A percentile compares a stretch with the other conserved stretches of the same genome.
Evolutionary conservation across 2,329 filamentous ascomycete genomes (phyloP).

Genomic region (Anthostomella pinea): DNA sequence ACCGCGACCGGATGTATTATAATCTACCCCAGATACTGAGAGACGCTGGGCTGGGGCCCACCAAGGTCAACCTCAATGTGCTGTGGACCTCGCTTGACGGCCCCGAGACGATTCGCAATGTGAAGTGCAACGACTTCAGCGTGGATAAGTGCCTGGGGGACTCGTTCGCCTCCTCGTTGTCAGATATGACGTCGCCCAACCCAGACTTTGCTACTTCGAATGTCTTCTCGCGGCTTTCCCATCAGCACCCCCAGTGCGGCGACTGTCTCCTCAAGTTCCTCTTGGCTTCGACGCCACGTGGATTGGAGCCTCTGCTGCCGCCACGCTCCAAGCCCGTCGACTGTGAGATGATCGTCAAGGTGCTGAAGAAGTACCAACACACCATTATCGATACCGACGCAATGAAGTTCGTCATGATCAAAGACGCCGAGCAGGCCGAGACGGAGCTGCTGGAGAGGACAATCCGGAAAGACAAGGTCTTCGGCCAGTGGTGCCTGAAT

Average conservation of each 20-base stretch:
- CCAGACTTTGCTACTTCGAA: slow-evolving; percentile 37
- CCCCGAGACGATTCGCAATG: slow-evolving; percentile 36
- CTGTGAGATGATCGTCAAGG: slow-evolving; percentile 14
- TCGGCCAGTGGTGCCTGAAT: slow-evolving; percentile 40
- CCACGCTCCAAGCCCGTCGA: slow-evolving; percentile 32
- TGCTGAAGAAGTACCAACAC: slow-evolving; percentile 41
- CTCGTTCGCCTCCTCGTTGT: slow-evolving; percentile 36
- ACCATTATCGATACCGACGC: slow-evolving; percentile 39
- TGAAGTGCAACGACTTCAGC: slow-evolving; percentile 39
- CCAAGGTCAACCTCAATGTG: slow-evolving; percentile 38
- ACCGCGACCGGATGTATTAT: slow-evolving; percentile 38
- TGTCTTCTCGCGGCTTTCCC: slow-evolving; percentile 37
- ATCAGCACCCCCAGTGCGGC: slow-evolving; percentile 36
- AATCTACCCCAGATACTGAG: slow-evolving; percentile 33
- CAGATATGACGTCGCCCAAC: slow-evolving; percentile 33
- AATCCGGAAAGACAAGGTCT: slow-evolving; percentile 32
- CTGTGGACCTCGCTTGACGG: slow-evolving; percentile 43
- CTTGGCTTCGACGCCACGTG: slow-evolving; percentile 33
- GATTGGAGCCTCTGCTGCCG: slow-evolving; percentile 37
- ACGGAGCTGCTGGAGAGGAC: slow-evolving; percentile 30
- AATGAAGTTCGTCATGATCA: slow-evolving; percentile 40
- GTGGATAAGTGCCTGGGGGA: slow-evolving; percentile 40
- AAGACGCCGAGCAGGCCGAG: slow-evolving; percentile 39
- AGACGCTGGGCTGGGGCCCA: slow-evolving; percentile 37
- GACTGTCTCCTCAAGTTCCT: slow-evolving; percentile 41